These are phyloP conservation scores for Trichoderma sp. DNA, from an alignment of 2,329 filamentous ascomycete genomes.

Conservation along the genomic window DNA sequence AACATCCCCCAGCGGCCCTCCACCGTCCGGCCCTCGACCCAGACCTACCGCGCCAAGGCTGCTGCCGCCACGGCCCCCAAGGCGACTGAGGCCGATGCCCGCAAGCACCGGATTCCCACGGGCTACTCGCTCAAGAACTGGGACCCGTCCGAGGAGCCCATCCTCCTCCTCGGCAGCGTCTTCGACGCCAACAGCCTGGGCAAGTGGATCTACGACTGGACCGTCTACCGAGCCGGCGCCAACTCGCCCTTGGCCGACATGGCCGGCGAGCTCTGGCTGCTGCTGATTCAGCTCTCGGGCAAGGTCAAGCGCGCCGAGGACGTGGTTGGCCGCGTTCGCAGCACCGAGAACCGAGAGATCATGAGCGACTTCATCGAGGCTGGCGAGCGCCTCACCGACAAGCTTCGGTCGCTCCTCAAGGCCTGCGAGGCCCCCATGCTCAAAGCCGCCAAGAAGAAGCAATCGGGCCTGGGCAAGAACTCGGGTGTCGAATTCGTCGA, in stretches of 20 bases:
- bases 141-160: constrained; percentile 92
- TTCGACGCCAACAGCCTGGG: constrained; percentile 97
- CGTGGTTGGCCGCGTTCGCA: constrained; percentile 70
- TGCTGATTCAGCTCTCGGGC: constrained; percentile 89
- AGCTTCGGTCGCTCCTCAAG: constrained; percentile 84
- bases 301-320: constrained; percentile 93
- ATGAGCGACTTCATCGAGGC: constrained; percentile 89
- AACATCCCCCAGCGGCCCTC: constrained; percentile 55
- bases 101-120: constrained; percentile 72
- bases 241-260: constrained; percentile 84
- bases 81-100: constrained; percentile 63
- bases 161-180: constrained; percentile 90
- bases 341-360: constrained; percentile 73
- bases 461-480: constrained; percentile 75
- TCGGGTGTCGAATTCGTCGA: constrained; percentile 95
- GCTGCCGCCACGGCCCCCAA: constrained; percentile 43
- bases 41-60: constrained; percentile 37
- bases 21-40: constrained; percentile 51
- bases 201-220: constrained; percentile 99
- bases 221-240: constrained; percentile 83
- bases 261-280: constrained; percentile 91
- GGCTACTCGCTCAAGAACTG: constrained; percentile 98
- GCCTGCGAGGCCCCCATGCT: constrained; percentile 94
- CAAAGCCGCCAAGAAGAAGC: constrained; percentile 77
- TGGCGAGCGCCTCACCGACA: constrained; percentile 82